phyloP scores from a whole-genome alignment of 352 stramenopile species.

The Peronosclerospora sorghi region DNA sequence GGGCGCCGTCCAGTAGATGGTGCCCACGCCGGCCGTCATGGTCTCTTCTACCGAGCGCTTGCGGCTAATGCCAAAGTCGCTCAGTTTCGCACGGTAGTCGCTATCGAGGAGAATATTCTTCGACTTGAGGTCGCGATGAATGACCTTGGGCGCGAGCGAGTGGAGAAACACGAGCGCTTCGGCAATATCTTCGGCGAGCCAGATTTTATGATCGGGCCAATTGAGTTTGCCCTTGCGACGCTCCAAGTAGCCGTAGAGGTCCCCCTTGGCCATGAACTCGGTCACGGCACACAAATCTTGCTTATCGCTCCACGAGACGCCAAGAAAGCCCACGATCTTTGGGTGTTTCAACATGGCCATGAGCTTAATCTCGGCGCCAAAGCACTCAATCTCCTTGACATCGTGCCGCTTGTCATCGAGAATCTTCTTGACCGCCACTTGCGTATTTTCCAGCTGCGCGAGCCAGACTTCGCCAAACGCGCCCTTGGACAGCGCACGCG shows the following conservation, averaged over 20 bases:
- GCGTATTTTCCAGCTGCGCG: constrained; percentile 60
- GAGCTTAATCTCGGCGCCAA: constrained; percentile 38
- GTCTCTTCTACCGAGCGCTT: constrained; percentile 65
- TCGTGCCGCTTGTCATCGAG: constrained; percentile 71
- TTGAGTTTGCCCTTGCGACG: constrained; percentile 15
- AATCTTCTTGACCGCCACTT: constrained; percentile 78
- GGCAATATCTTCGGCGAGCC: constrained; percentile 45
- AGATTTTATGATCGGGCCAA: constrained; percentile 24
- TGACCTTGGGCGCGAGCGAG: constrained; percentile 69
- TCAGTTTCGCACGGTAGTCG: constrained; percentile 46
- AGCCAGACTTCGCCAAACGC: constrained; percentile 80
- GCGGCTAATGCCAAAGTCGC: constrained; percentile 64
- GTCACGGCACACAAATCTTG: constrained; percentile 39
- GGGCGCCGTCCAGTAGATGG: constrained; percentile 74
- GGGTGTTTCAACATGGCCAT: constrained; percentile 39
- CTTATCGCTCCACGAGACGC: constrained; percentile 36
- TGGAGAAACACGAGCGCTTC: constrained; percentile 75
- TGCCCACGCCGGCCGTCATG: constrained; percentile 70
- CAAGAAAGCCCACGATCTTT: constrained; percentile 40
- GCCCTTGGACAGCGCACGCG: constrained; percentile 58
- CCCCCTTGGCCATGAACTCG: constrained; percentile 42
- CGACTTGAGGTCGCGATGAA: constrained; percentile 79
- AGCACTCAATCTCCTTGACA: constrained; percentile 72
- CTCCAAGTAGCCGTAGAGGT: constrained; percentile 29
- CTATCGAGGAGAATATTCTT: constrained; percentile 48